These are phyloP conservation scores for Zymoseptoria passerinii DNA, from an alignment of 2,329 filamentous ascomycete genomes.

Conservation along the genomic window DNA sequence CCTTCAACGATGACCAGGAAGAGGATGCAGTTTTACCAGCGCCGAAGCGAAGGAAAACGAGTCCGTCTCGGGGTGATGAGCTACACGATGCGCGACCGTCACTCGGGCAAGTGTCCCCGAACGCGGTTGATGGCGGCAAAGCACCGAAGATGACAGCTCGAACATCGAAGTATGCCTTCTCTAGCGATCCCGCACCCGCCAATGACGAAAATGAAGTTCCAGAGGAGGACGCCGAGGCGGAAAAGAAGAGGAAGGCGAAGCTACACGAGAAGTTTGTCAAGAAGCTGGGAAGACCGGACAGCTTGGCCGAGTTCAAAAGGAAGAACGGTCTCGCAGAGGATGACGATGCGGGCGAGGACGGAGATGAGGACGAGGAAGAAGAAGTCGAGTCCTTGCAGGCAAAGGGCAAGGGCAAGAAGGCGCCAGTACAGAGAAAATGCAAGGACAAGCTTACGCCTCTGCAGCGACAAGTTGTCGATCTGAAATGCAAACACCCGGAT, in stretches of 20 bases:
- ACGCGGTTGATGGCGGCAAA: slow-evolving; percentile 21
- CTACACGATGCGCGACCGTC: neutral
- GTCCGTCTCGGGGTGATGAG: slow-evolving; percentile 18
- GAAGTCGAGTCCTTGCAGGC: slow-evolving; percentile 45
- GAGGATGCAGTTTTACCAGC: slow-evolving; percentile 10
- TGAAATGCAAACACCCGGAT: slow-evolving; percentile 85
- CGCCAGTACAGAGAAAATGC: slow-evolving; percentile 56
- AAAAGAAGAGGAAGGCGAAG: slow-evolving; percentile 54
- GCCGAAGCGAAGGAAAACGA: slow-evolving; percentile 13
- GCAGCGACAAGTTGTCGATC: slow-evolving; percentile 86
- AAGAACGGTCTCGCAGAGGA: slow-evolving; percentile 48
- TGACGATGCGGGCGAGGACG: slow-evolving; percentile 45
- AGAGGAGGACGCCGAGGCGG: slow-evolving; percentile 42
- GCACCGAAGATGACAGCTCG: slow-evolving; percentile 36
- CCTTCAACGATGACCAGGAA: slow-evolving; percentile 9
- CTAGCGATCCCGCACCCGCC: slow-evolving; percentile 37
- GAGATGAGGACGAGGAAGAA: slow-evolving; percentile 50
- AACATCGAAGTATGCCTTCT: slow-evolving; percentile 54
- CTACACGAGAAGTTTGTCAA: slow-evolving; percentile 80
- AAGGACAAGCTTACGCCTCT: slow-evolving; percentile 85
- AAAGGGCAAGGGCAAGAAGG: slow-evolving; percentile 43
- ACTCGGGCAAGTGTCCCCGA: neutral
- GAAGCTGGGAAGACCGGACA: slow-evolving; percentile 81
- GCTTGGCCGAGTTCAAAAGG: slow-evolving; percentile 59
- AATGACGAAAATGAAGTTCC: slow-evolving; percentile 34